These are phyloP conservation scores for Typha latifolia DNA, from an alignment of 176 grass and related monocot species.

Conservation along the genomic window DNA sequence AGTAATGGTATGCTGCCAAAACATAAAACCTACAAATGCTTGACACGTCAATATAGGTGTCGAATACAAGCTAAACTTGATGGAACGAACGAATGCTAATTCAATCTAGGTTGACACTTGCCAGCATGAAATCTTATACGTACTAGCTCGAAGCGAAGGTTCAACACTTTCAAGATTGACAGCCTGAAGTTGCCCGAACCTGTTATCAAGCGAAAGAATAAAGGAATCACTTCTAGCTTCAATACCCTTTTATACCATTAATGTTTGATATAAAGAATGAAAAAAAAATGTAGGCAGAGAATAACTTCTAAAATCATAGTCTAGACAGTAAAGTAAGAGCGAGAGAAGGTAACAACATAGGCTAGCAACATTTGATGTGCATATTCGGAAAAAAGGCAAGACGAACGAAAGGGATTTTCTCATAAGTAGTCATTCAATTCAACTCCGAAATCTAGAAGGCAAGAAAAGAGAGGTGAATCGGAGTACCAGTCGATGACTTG, in stretches of 20 bases:
- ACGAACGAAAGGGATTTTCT: too few species aligned
- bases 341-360: too few species aligned
- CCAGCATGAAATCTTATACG: slow-evolving; percentile 11
- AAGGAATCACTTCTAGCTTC: background rate
- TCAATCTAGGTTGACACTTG: background rate
- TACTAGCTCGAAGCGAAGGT: slow-evolving; percentile 82
- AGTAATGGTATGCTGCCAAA: background rate
- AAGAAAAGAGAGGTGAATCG: background rate
- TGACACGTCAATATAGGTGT: background rate
- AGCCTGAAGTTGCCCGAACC: slow-evolving; percentile 76
- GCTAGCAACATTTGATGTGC: too few species aligned
- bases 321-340: too few species aligned
- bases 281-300: too few species aligned
- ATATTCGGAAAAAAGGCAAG: too few species aligned
- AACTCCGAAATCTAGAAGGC: background rate
- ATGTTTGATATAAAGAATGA: too few species aligned
- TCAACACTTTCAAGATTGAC: slow-evolving; percentile 68
- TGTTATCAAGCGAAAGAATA: slow-evolving; percentile 10
- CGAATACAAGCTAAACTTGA: background rate
- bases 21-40: background rate
- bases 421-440: too few species aligned
- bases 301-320: too few species aligned
- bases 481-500: slow-evolving; percentile 64
- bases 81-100: background rate
- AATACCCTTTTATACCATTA: too few species aligned